These are phyloP conservation scores for Acanthamoeba rhysodes DNA, from an alignment of 208 protist species.

Conservation along the genomic window DNA sequence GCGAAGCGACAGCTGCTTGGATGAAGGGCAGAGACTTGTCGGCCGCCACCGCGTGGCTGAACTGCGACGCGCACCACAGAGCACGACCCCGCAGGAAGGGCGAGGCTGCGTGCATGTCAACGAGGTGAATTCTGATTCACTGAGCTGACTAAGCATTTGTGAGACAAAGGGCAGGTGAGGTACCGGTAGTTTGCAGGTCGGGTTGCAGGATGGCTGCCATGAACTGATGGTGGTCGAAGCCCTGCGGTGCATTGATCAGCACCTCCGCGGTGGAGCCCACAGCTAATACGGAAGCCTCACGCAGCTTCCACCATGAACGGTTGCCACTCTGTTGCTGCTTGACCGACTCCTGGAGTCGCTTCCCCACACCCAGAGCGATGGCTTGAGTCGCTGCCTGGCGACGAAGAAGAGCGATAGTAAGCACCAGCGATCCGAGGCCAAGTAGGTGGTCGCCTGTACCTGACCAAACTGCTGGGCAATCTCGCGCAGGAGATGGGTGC, in stretches of 20 bases:
- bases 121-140: neutral
- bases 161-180: neutral
- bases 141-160: neutral
- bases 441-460: neutral
- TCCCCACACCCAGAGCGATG: constrained; percentile 6
- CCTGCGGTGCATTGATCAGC: neutral
- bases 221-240: neutral
- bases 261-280: constrained; percentile 22
- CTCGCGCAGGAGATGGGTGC: constrained; percentile 31
- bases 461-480: neutral
- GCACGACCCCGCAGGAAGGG: constrained; percentile 64
- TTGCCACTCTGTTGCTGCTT: constrained; percentile 30
- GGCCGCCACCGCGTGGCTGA: neutral
- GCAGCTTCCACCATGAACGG: constrained; percentile 66
- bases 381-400: neutral
- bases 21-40: constrained; percentile 68
- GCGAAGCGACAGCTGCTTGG: constrained; percentile 26
- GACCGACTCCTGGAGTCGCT: neutral
- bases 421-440: neutral
- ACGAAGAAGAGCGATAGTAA: neutral
- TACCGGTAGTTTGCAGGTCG: constrained; percentile 57
- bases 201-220: constrained; percentile 11
- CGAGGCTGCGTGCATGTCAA: neutral
- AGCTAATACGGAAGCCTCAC: constrained; percentile 47
- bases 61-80: constrained; percentile 71